Evolutionary conservation across 768 basidiomycete genomes (phyloP).

Genomic region (Kwoniella botswanensis): DNA sequence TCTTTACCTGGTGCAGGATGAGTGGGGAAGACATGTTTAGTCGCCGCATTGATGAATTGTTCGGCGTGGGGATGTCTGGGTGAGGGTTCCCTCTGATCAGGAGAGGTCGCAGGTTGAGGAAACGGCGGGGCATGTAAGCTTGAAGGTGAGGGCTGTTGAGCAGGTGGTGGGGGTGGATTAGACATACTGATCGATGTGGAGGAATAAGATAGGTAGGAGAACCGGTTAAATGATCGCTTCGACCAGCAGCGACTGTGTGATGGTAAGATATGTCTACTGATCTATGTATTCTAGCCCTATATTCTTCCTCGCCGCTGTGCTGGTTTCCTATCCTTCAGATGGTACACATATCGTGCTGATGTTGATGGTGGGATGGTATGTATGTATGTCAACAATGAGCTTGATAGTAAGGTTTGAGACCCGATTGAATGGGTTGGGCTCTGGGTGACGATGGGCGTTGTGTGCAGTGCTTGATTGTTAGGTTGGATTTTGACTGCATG

Average conservation of each 20-base stretch:
- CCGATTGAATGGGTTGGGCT: no score
- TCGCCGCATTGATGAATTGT: constrained; percentile 43
- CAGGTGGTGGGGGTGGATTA: not conserved
- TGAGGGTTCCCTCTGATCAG: constrained; percentile 1
- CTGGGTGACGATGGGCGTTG: not conserved
- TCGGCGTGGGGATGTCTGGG: constrained; percentile 39
- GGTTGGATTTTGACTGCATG: no score
- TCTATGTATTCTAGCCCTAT: not conserved
- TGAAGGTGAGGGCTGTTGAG: not conserved
- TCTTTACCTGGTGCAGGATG: constrained; percentile 22
- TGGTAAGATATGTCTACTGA: not conserved
- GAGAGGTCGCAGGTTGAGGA: constrained; percentile 11
- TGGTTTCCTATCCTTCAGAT: not conserved
- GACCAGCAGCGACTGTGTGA: not conserved
- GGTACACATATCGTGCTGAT: not conserved
- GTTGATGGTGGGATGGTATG: not conserved
- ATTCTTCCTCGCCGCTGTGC: not conserved
- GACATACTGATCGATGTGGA: not conserved
- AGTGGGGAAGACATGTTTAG: constrained; percentile 42
- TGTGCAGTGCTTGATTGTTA: not conserved
- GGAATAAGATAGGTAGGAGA: not conserved
- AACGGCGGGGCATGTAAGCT: constrained; percentile 15
- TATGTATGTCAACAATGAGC: not conserved
- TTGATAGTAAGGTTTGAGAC: not conserved
- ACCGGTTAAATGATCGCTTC: not conserved